Percentiles rank a stretch among this genome's conserved stretches.
These are phyloP conservation scores for Phytophthora tentaculata DNA, from an alignment of 352 stramenopile genomes.

Conservation along the genomic window DNA sequence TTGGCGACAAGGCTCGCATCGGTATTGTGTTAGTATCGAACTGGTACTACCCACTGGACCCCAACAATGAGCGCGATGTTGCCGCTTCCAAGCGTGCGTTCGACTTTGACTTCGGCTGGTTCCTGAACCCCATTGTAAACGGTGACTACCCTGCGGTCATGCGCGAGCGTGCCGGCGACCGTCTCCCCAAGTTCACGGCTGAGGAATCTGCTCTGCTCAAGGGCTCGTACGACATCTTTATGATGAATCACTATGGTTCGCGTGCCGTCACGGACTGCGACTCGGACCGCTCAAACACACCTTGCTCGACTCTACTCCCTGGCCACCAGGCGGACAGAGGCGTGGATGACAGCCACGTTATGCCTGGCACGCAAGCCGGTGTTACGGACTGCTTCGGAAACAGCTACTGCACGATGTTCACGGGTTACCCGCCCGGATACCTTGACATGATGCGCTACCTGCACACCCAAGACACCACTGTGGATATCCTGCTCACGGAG, in stretches of 20 bases:
- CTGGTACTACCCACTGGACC: constrained; percentile 79
- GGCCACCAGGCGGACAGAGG: constrained; percentile 54
- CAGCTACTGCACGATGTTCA: constrained; percentile 49
- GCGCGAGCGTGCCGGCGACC: constrained; percentile 74
- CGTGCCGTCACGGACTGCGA: constrained; percentile 63
- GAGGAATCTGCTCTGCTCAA: constrained; percentile 78
- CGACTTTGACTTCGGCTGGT: constrained; percentile 93
- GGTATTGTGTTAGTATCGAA: constrained; percentile 93
- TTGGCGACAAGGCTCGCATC: constrained; percentile 71
- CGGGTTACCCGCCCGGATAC: constrained; percentile 48
- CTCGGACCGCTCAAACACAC: constrained; percentile 32
- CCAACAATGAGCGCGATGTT: constrained; percentile 48
- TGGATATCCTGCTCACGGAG: constrained; percentile 53
- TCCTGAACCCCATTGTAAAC: constrained; percentile 87
- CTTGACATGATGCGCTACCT: constrained; percentile 48
- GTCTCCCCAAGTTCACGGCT: constrained; percentile 90
- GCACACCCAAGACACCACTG: constrained; percentile 42
- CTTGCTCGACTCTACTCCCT: constrained; percentile 31
- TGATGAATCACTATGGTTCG: constrained; percentile 95
- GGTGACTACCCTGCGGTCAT: constrained; percentile 94
- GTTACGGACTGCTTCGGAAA: constrained; percentile 43
- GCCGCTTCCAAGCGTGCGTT: constrained; percentile 80
- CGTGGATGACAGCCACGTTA: constrained; percentile 53
- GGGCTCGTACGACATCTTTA: constrained; percentile 94
- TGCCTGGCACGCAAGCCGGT: constrained; percentile 54